Base-by-base conservation (phyloP, 73 alveolate genomes). In the Breviolum minutum region DNA sequence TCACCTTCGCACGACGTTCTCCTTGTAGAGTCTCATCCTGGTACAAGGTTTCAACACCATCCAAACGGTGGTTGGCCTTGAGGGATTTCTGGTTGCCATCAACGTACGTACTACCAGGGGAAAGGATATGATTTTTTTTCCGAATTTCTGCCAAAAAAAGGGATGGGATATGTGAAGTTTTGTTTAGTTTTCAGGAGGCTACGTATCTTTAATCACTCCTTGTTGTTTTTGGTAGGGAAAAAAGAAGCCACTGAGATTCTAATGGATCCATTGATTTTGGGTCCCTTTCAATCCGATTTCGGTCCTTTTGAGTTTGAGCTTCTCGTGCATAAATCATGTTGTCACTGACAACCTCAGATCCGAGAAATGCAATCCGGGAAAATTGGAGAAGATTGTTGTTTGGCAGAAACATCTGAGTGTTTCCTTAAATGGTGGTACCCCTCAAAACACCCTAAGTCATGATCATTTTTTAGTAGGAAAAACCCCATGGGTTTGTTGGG, bases 301-400 rank as follows among this genome's bases (percentile, higher is more conserved):
- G 29, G 74, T 80, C 98, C 98, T 92, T 74, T 68, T 74, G 98
- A 29, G 91, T 73, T 63, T 92, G 98, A 8, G 98, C 98, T 81
- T 92, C 98, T 13, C 98, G 86, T 12, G 98, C 98, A 19, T 92
- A 92, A 54, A 92, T 92, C 98, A 92, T 92, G 98, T 92, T 92
- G 98, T 92, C 98, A 32, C 98, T 92, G 19, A 92, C 98, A 19
- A 92, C 98, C 98, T 92, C 17, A 79, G 8, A 7, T 30, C 27
- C 4, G 77, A 68, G 77, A 68, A 17, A 22, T 68, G 24, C 77
- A 68, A 68, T n/a, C n/a, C n/a, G 54, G 54, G 54, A 40, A 40
- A 40, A 40, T 66, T 66, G 74, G 11, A 66, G 24, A 66, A 66
- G 24, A 66, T 66, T 11, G 24, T 66, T 11, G 17, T 11, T 66